Base-by-base conservation (phyloP, 257 asterid genomes). In the Agastache rugosa region DNA sequence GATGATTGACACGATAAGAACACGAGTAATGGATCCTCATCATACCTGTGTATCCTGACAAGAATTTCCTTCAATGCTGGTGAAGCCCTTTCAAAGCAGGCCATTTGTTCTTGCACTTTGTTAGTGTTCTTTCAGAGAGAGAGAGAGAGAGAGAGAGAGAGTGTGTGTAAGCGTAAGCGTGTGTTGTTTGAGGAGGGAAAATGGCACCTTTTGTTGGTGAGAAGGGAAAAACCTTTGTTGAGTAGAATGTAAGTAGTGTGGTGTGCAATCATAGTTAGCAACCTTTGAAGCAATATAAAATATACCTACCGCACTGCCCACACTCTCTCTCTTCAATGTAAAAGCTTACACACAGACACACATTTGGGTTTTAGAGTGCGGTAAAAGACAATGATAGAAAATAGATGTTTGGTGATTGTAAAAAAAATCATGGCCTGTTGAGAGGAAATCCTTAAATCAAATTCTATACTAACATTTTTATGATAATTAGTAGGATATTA, bases 31-130 rank as follows among this genome's bases (percentile, higher is more conserved):
- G 69, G 71, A 60, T 31, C 9, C 9, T 16, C 1, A 3, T 20
- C 75, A 67, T 78, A 91, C 97, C 90, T 82, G 88, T 94, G 90
- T 71, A 90, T 71, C 75, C 79, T 87, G 66, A 88, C 86, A 67
- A 94, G 91, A 77, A 94, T 78, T 85, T 86, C 96, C 83, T 80
- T 90, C 84, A 89, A 64, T 69, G 93, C 93, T 45, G 97, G 97
- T 22, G 98, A 94, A 61, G 89, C 92, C 85, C 95, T 90, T 76
- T 91, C 91, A 73, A 90, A 91, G 78, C 84, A 88, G 69, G 91
- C 87, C 96, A 92, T 87, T 45, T 77, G 12, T 61, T 61, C n/a
- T 73, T 37, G 29, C 20, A 35, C 42, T 84, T 63, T 65, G 41
- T n/a, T n/a, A n/a, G n/a, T n/a, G n/a, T 41, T 65, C 34, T 87